Evolutionary conservation across 1,284 basidiomycete genomes (phyloP), one percentile per base, ranked within the genome.

Genomic region (Fomitopsis betulina): DNA sequence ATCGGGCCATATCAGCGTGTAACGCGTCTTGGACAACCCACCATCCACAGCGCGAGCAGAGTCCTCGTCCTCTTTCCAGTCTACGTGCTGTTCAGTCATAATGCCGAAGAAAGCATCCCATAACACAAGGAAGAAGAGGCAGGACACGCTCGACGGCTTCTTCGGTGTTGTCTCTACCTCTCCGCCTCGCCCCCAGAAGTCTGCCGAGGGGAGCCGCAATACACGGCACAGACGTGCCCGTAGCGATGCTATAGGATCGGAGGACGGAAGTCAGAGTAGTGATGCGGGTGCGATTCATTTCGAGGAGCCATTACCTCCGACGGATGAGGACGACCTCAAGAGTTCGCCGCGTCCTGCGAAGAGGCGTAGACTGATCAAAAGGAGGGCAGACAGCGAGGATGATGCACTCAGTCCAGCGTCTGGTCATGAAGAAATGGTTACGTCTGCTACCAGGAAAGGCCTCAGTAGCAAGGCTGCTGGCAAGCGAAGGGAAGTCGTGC

Each of bases 271-370:
- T 37, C 69, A 74, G 37, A 79, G 76, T 58, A 73, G 69, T 54
- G 80, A 80, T 60, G 77, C 84, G 47, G 76, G 72, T 27, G 77
- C 73, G 32, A 84, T 86, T 54, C 76, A 67, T 53, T 79, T 87
- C 58, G 79, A 78, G 60, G 70, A 13, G 5, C 57, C 68, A 38
- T 65, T 60, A 27, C 39, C 64, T 15, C 64, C 71, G 19, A 54
- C 56, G 30, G 62, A 56, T 3, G 71, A 71, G 50, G 65, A 70
- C 49, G 74, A 73, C 30, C 76, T 76, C 27, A 70, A 74, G 17
- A 53, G 54, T 23, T 72, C 68, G 15, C 74, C 72, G 40, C 70
- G 70, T 47, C 74, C 72, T 32, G 58, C 66, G 51, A 67, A 61
- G 61, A 76, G 70, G 60, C 68, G 70, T 39, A 71, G 60, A 58